Evolutionary conservation across 1,284 basidiomycete genomes (phyloP).

Genomic region (Dichomitus squalens): DNA sequence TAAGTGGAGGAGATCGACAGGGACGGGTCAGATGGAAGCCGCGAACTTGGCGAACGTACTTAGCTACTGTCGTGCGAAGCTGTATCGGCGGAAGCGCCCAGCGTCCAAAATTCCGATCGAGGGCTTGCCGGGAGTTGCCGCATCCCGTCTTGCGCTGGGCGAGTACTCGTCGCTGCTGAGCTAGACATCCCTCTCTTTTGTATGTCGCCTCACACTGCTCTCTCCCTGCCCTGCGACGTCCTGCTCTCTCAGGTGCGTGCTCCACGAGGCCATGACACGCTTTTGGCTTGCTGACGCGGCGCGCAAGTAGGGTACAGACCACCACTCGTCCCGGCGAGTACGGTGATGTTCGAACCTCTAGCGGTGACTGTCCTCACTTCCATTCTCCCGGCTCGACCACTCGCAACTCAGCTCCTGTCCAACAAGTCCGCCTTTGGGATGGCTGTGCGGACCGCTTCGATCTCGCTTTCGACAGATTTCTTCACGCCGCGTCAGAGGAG

Average conservation of each 20-base stretch:
- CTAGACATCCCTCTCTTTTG: slow-evolving; percentile 16
- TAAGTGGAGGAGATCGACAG: background rate
- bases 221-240: slow-evolving; percentile 15
- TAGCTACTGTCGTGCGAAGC: background rate
- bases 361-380: slow-evolving; percentile 52
- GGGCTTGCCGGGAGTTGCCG: slow-evolving; percentile 21
- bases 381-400: slow-evolving; percentile 47
- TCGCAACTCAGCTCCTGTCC: slow-evolving; percentile 28
- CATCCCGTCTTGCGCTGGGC: slow-evolving; percentile 12
- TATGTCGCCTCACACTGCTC: slow-evolving; percentile 22
- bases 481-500: slow-evolving; percentile 55
- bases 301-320: slow-evolving; percentile 16
- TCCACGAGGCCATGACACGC: background rate
- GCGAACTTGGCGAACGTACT: slow-evolving; percentile 6
- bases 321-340: slow-evolving; percentile 42
- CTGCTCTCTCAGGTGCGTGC: slow-evolving; percentile 20
- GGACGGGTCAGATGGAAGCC: background rate
- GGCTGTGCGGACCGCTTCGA: slow-evolving; percentile 29
- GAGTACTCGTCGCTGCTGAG: slow-evolving; percentile 2
- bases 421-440: slow-evolving; percentile 28
- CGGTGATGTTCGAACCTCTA: slow-evolving; percentile 51
- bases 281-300: slow-evolving; percentile 2
- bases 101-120: slow-evolving; percentile 6
- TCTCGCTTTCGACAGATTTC: slow-evolving; percentile 45
- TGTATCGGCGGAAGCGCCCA: background rate